Percentiles rank a stretch among this genome's conserved stretches.
phyloP scores from a whole-genome alignment of 257 asterid species.

The Scutellaria minor region DNA sequence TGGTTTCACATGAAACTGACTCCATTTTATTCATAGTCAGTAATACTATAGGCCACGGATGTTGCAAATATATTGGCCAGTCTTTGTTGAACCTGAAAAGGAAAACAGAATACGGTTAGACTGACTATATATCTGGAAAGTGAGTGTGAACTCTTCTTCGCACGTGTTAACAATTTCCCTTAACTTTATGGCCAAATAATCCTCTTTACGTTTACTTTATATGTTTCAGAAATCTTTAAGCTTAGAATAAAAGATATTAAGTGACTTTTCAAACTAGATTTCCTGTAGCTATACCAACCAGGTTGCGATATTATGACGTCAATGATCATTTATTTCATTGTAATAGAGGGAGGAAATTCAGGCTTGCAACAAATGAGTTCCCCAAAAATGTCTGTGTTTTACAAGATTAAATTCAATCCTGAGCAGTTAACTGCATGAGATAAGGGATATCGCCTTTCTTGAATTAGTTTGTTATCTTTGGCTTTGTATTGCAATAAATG shows the following conservation, averaged over 20 bases:
- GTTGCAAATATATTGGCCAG: conserved; percentile 21
- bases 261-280: conserved; percentile 11
- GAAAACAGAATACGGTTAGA: background rate
- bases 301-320: conserved; percentile 24
- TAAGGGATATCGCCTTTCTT: conserved; percentile 6
- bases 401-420: background rate
- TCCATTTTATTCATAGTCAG: conserved; percentile 1
- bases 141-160: background rate
- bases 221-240: conserved; percentile 10
- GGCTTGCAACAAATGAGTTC: background rate
- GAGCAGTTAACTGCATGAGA: conserved; percentile 11
- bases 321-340: conserved; percentile 14
- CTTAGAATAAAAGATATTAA: background rate
- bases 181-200: conserved; percentile 3
- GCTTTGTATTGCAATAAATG: conserved; percentile 1
- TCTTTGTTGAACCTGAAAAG: conserved; percentile 19
- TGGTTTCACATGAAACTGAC: conserved; percentile 19
- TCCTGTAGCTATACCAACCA: conserved; percentile 14
- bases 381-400: background rate
- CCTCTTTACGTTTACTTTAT: background rate
- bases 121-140: background rate
- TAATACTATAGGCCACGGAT: background rate
- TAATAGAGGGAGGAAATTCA: conserved; percentile 2
- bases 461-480: background rate
- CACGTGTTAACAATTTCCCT: conserved; percentile 5